These are phyloP conservation scores for Sclerospora graminicola DNA, from an alignment of 352 stramenopile species.

Conservation along the genomic window DNA sequence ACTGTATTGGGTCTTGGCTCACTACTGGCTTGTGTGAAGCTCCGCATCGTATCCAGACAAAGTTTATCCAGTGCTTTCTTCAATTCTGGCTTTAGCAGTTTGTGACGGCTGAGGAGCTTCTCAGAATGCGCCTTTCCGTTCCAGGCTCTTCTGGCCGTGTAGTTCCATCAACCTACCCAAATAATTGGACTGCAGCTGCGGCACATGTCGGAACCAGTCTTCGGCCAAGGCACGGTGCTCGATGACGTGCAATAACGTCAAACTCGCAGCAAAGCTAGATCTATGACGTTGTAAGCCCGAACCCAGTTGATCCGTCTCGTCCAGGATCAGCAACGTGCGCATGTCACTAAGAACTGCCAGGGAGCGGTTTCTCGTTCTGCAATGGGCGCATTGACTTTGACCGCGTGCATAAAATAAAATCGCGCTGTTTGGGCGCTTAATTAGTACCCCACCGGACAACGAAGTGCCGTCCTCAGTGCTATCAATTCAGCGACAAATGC, in stretches of 20 bases:
- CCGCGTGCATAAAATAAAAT: slow-evolving; percentile 81
- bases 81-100: slow-evolving; percentile 43
- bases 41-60: slow-evolving; percentile 50
- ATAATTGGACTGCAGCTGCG: slow-evolving; percentile 47
- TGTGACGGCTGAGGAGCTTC: slow-evolving; percentile 51
- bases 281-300: slow-evolving; percentile 2
- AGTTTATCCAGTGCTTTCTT: slow-evolving; percentile 59
- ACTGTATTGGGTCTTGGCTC: slow-evolving; percentile 16
- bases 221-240: slow-evolving; percentile 46
- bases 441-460: slow-evolving; percentile 46
- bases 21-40: slow-evolving; percentile 27
- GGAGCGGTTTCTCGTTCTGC: slow-evolving; percentile 55
- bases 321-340: slow-evolving; percentile 38
- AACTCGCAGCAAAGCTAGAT: slow-evolving; percentile 24
- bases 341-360: slow-evolving; percentile 41
- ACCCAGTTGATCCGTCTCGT: slow-evolving; percentile 18
- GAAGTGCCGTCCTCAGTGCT: slow-evolving; percentile 67
- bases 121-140: slow-evolving; percentile 35
- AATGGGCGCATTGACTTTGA: slow-evolving; percentile 84
- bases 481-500: slow-evolving; percentile 83
- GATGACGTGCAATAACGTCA: slow-evolving; percentile 35
- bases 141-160: slow-evolving; percentile 35
- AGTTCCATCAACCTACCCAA: slow-evolving; percentile 39
- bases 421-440: slow-evolving; percentile 85
- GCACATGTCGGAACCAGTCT: slow-evolving; percentile 36